Evolutionary conservation across 2,329 filamentous ascomycete species (phyloP).

Genomic region (Cryphonectria parasitica): DNA sequence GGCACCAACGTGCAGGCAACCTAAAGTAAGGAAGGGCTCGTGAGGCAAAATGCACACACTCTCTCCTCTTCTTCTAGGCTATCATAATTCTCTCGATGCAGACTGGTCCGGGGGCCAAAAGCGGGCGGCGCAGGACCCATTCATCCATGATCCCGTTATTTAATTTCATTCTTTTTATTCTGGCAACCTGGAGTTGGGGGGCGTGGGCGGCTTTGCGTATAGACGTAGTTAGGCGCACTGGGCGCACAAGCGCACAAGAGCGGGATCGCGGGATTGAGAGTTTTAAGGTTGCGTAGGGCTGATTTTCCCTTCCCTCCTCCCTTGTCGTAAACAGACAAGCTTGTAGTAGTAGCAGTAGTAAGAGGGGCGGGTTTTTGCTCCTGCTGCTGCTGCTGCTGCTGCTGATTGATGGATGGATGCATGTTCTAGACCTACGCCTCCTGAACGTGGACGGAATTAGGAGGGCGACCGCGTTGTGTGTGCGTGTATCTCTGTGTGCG

Average conservation of each 20-base stretch:
- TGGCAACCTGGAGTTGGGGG: conserved; percentile 3
- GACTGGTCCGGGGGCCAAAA: conserved; percentile 22
- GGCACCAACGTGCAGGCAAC: conserved; percentile 6
- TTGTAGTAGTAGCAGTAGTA: neutral
- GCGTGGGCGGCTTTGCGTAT: neutral
- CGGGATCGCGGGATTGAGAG: neutral
- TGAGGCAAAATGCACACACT: neutral
- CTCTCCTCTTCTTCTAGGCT: conserved; percentile 16
- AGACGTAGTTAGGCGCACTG: neutral
- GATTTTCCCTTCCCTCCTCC: conserved; percentile 1
- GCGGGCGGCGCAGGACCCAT: neutral
- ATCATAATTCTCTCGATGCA: conserved; percentile 22
- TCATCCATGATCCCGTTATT: no score
- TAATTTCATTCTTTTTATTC: neutral
- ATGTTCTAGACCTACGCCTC: neutral
- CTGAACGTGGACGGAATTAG: neutral
- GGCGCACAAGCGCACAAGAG: neutral
- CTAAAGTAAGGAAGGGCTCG: conserved; percentile 23
- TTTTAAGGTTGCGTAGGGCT: conserved; percentile 25
- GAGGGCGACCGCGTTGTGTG: conserved; percentile 6
- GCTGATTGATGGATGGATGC: neutral
- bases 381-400: no score
- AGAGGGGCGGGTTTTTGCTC: no score
- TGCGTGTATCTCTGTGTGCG: no score
- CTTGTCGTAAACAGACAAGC: no score